Base-by-base conservation (phyloP, 768 basidiomycete species). In the Mrakia blollopis region DNA sequence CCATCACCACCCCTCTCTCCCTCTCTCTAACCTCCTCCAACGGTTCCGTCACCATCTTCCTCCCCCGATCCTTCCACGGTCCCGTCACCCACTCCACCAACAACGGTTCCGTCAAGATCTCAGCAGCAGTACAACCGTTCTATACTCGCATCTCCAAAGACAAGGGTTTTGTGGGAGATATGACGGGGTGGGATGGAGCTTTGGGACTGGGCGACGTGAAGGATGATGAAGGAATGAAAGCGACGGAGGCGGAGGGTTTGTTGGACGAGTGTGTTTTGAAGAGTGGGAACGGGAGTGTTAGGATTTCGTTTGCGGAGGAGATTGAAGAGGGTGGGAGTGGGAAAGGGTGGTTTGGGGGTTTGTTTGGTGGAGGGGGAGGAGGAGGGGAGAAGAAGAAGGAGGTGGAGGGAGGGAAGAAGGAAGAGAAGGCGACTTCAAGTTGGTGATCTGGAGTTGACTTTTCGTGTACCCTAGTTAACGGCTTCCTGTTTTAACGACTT, bases 11-110 rank as follows among this genome's bases (percentile, higher is more conserved):
- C n/a, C 72, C 72, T 6, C n/a, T 62, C 61, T 41, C 72, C 25
- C 57, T 63, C 35, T 25, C 39, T 39, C 57, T 61, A n/a, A 25
- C 35, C 54, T 73, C 72, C 25, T 18, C 35, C n/a, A 73, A 73
- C 73, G 73, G 73, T 25, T 50, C 62, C 18, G 47, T 52, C 47
- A n/a, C 52, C 44, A 37, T 74, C 32, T 32, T 74, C 63, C 73
- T 74, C 41, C 73, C 73, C 7, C 63, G 61, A 14, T 65, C 61
- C 14, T 74, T 74, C 73, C 73, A 35, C 44, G 73, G 73, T 23
- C 73, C 73, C 8, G n/a, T 74, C 21, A 50, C 62, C 10, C 73
- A 65, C 11, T 1, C 14, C 0, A 74, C 62, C 44, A 30, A 1
- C 3, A 44, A 74, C 63, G 73, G 73, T 5, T 16, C n/a, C 0